Conservation (phyloP, 768 basidiomycete genomes). For the Amyloporia xantha region DNA sequence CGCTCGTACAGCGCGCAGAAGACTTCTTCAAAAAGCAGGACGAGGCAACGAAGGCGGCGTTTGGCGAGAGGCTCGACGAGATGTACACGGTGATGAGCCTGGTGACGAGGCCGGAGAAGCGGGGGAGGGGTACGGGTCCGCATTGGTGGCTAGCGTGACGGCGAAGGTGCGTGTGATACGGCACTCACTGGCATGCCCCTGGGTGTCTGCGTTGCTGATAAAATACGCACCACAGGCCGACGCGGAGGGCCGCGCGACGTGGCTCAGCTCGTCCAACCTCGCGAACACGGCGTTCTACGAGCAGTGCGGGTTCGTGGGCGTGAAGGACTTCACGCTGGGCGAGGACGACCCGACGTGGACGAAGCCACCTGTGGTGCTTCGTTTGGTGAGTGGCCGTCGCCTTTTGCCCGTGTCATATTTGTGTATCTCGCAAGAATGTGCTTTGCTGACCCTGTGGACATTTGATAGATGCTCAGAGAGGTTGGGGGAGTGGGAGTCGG, state of each 20-base stretch:
- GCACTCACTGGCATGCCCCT: neutral
- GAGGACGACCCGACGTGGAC: neutral
- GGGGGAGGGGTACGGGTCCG: neutral
- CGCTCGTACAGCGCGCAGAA: neutral
- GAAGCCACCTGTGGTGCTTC: neutral
- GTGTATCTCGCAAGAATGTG: neutral
- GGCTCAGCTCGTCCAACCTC: neutral
- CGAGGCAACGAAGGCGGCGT: neutral
- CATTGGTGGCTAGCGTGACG: neutral
- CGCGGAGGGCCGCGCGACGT: neutral
- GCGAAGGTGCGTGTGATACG: neutral
- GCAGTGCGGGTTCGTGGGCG: neutral
- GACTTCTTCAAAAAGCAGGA: neutral
- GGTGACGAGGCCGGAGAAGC: neutral
- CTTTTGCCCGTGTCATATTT: neutral
- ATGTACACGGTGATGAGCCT: neutral
- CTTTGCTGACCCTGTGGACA: neutral
- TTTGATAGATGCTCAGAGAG: too few species aligned
- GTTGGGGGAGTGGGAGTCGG: neutral
- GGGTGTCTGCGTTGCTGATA: neutral
- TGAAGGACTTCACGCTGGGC: neutral
- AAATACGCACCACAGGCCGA: neutral
- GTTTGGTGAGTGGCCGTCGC: neutral
- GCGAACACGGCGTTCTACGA: neutral
- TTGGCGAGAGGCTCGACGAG: neutral